These are phyloP conservation scores for Halenospora varia DNA, from an alignment of 495 filamentous ascomycete species.

Conservation along the genomic window DNA sequence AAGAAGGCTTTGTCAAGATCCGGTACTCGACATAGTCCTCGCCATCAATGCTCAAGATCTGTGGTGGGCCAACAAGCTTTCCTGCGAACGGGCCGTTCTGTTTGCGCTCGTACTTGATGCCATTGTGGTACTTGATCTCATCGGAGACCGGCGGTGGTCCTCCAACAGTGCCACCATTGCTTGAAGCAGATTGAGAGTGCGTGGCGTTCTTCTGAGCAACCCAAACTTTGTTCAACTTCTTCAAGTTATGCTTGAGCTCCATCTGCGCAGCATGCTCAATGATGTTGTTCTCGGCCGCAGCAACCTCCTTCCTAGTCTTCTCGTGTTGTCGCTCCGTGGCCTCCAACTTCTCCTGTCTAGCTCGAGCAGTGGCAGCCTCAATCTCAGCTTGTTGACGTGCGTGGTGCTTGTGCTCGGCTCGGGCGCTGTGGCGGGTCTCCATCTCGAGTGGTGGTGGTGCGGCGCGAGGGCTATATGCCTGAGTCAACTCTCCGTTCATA, in stretches of 20 bases:
- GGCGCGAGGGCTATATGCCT: neutral
- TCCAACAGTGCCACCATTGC: neutral
- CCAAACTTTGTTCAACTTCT: slow-evolving; percentile 25
- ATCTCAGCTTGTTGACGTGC: slow-evolving; percentile 18
- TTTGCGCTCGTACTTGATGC: slow-evolving; percentile 51
- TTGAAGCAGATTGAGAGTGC: neutral
- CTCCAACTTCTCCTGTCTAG: slow-evolving; percentile 19
- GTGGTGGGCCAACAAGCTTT: slow-evolving; percentile 45
- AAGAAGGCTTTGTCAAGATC: slow-evolving; percentile 49
- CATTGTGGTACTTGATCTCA: slow-evolving; percentile 46
- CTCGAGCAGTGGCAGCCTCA: slow-evolving; percentile 8
- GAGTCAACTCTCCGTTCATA: neutral
- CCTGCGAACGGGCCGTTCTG: slow-evolving; percentile 46
- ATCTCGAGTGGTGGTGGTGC: slow-evolving; percentile 6
- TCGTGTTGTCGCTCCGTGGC: slow-evolving; percentile 17
- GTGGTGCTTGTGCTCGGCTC: slow-evolving; percentile 11
- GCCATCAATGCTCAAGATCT: slow-evolving; percentile 51
- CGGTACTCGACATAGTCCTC: slow-evolving; percentile 57
- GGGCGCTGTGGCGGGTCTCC: slow-evolving; percentile 21
- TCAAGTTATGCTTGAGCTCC: slow-evolving; percentile 23
- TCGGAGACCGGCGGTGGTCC: no score
- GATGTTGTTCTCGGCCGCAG: slow-evolving; percentile 17
- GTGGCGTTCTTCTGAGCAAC: slow-evolving; percentile 20
- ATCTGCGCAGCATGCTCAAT: slow-evolving; percentile 16
- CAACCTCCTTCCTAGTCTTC: slow-evolving; percentile 23